Evolutionary conservation across 208 protist genomes (phyloP).

Genomic region (Phytomonas sp.): DNA sequence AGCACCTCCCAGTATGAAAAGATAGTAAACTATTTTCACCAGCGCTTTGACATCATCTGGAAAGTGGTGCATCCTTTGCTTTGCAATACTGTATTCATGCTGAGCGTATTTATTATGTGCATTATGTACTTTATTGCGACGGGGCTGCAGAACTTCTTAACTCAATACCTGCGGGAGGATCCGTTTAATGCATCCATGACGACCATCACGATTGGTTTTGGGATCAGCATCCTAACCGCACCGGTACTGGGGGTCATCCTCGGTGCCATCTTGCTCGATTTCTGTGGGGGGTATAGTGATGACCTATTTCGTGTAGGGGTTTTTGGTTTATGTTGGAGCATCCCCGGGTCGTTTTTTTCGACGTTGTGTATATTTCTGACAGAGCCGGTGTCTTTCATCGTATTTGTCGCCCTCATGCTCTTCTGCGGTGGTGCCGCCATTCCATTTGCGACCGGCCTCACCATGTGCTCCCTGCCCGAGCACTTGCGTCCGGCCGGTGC

Average conservation of each 20-base stretch:
- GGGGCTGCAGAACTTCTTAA: slow-evolving; percentile 88
- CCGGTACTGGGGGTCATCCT: slow-evolving; percentile 78
- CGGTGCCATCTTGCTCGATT: slow-evolving; percentile 80
- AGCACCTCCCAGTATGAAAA: neutral
- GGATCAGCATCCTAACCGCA: slow-evolving; percentile 61
- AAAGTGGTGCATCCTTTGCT: slow-evolving; percentile 6
- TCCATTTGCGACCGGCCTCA: slow-evolving; percentile 63
- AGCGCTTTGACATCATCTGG: neutral
- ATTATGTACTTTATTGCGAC: slow-evolving; percentile 89
- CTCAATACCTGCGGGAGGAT: slow-evolving; percentile 70
- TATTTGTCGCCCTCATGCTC: slow-evolving; percentile 76
- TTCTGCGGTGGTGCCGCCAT: slow-evolving; percentile 85
- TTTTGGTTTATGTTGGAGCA: slow-evolving; percentile 50
- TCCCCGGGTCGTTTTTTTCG: slow-evolving; percentile 44
- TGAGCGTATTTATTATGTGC: slow-evolving; percentile 70
- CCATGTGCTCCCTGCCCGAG: slow-evolving; percentile 61
- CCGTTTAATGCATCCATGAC: slow-evolving; percentile 76
- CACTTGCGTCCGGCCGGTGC: slow-evolving; percentile 51
- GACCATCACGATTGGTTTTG: slow-evolving; percentile 80
- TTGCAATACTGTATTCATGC: slow-evolving; percentile 63
- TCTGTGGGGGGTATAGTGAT: slow-evolving; percentile 72
- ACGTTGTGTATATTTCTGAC: slow-evolving; percentile 70
- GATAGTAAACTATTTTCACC: neutral
- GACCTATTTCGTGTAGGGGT: slow-evolving; percentile 52
- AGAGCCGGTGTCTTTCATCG: slow-evolving; percentile 52